These are phyloP conservation scores for Sporothrix phasma DNA, from an alignment of 2,329 filamentous ascomycete species.

Conservation along the genomic window DNA sequence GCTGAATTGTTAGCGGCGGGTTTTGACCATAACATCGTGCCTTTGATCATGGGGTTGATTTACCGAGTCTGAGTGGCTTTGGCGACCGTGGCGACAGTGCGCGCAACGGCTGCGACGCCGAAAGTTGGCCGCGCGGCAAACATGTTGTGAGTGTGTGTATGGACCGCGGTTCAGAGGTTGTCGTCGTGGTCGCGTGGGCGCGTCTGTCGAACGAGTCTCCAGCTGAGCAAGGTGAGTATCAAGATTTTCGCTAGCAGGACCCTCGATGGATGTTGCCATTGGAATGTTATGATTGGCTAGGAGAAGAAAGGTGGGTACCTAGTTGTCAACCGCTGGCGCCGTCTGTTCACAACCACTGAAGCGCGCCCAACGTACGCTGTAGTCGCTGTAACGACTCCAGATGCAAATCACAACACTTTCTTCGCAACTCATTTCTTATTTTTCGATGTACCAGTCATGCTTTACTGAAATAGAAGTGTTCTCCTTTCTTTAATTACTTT, in stretches of 20 bases:
- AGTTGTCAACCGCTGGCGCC: neutral
- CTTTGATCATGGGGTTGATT: too few species aligned
- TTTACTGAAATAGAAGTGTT: too few species aligned
- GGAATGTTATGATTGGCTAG: neutral
- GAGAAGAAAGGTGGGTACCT: neutral
- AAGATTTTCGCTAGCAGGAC: neutral
- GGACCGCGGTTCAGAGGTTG: neutral
- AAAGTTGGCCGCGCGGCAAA: slow-evolving; percentile 7
- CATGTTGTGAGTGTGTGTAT: slow-evolving; percentile 10
- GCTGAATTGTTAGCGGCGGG: slow-evolving; percentile 16
- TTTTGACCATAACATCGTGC: too few species aligned
- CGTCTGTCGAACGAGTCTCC: neutral
- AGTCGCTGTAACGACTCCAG: neutral
- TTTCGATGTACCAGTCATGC: neutral
- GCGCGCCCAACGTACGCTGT: too few species aligned
- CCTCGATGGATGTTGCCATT: slow-evolving; percentile 3
- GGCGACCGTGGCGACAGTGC: neutral
- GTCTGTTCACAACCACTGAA: neutral
- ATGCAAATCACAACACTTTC: too few species aligned
- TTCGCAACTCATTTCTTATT: neutral
- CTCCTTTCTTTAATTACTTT: neutral
- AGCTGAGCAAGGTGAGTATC: neutral
- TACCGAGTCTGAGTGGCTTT: slow-evolving; percentile 11
- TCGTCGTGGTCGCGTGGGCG: neutral
- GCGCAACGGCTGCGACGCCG: neutral